phyloP scores from a whole-genome alignment of 345 rosid species.

The Toxicodendron radicans region DNA sequence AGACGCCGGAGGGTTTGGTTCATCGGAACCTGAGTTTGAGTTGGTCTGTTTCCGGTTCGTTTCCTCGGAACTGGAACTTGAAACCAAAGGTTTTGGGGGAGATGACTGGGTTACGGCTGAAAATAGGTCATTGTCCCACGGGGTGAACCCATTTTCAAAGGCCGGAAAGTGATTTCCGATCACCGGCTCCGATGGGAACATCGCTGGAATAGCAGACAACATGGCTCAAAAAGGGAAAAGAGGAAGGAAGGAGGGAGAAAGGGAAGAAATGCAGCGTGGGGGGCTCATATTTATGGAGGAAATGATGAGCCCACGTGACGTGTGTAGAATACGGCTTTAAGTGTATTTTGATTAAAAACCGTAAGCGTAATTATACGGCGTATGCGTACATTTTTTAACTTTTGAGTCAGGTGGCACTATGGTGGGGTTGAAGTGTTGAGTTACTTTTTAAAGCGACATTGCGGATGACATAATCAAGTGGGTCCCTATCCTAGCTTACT shows the following conservation, averaged over 20 bases:
- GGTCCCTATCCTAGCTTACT: conserved; percentile 32
- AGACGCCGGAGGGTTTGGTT: conserved; percentile 27
- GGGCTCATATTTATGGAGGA: conserved; percentile 58
- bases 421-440: conserved; percentile 26
- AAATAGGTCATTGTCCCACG: conserved; percentile 63
- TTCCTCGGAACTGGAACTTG: conserved; percentile 43
- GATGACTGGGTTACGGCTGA: conserved; percentile 26
- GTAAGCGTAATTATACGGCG: background rate
- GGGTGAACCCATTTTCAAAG: conserved; percentile 49
- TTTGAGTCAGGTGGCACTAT: conserved; percentile 56
- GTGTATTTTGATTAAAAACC: conserved; percentile 31
- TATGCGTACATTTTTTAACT: conserved; percentile 27
- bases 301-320: conserved; percentile 3
- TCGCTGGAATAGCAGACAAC: conserved; percentile 56
- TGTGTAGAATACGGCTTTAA: background rate
- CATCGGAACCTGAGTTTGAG: conserved; percentile 41
- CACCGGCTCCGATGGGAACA: conserved; percentile 34
- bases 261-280: conserved; percentile 81
- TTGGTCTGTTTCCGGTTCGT: conserved; percentile 29
- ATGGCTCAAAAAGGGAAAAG: conserved; percentile 27
- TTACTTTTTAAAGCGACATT: conserved; percentile 7
- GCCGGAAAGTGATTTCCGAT: conserved; percentile 39
- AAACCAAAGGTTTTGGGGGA: conserved; percentile 37
- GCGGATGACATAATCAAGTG: conserved; percentile 22
- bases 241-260: conserved; percentile 63